These are phyloP conservation scores for Carex parvula DNA, from an alignment of 176 grass and related monocot species.

Conservation along the genomic window DNA sequence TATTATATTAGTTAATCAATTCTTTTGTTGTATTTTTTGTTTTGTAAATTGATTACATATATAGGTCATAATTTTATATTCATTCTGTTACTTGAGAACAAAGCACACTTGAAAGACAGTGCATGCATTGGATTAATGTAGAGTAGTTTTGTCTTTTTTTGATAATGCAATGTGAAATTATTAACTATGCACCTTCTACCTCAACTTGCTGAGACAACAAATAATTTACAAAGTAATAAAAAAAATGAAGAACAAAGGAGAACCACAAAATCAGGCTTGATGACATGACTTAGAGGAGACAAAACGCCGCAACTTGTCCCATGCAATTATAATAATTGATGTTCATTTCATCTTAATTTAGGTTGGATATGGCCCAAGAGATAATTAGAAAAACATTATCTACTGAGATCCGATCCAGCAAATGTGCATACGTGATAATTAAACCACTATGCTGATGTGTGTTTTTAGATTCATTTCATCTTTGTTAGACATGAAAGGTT, in stretches of 20 bases:
- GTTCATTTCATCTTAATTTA: not conserved
- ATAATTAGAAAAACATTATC: slow-evolving; percentile 11
- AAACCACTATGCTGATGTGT: not conserved
- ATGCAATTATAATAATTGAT: not conserved
- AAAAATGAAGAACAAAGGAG: not conserved
- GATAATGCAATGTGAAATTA: not conserved
- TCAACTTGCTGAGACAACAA: not conserved
- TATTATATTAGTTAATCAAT: not conserved
- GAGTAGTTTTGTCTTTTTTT: not conserved
- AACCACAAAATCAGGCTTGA: slow-evolving; percentile 7
- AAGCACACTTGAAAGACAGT: not conserved
- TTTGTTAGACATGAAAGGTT: not conserved
- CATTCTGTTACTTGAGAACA: not conserved
- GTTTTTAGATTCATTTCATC: not conserved
- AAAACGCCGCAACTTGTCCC: slow-evolving; percentile 2
- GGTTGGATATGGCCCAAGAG: not conserved
- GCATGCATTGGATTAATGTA: slow-evolving; percentile 6
- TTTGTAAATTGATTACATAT: not conserved
- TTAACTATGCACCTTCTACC: not conserved
- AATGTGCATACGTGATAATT: slow-evolving; percentile 2
- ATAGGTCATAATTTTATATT: not conserved
- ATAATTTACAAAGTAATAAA: not conserved
- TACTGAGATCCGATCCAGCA: not conserved
- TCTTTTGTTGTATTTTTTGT: not conserved
- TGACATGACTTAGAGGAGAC: slow-evolving; percentile 1